Conservation (phyloP, 306 rosid genomes). For the Lotus japonicus region DNA sequence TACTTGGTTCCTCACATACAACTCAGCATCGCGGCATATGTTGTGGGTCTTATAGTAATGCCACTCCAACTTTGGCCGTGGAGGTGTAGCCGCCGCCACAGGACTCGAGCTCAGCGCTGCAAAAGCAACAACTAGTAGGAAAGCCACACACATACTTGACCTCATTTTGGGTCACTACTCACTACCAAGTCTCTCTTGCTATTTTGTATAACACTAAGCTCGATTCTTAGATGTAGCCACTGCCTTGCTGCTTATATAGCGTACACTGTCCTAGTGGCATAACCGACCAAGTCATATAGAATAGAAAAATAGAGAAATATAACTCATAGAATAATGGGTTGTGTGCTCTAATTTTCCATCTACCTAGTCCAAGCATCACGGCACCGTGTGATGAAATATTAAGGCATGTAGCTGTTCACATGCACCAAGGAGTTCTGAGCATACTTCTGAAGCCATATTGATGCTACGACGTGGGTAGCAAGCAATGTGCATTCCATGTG, state of each 20-base stretch:
- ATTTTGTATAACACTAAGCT: background rate
- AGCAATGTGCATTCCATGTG: slow-evolving; percentile 49
- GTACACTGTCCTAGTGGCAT: slow-evolving; percentile 4
- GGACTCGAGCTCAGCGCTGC: slow-evolving; percentile 27
- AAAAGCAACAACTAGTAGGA: slow-evolving; percentile 27
- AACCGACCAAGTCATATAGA: slow-evolving; percentile 19
- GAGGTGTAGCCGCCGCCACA: slow-evolving; percentile 12
- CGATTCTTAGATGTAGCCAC: slow-evolving; percentile 2
- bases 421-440: slow-evolving; percentile 30
- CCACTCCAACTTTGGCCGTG: slow-evolving; percentile 36
- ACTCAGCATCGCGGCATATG: slow-evolving; percentile 46
- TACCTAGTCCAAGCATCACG: slow-evolving; percentile 24
- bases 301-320: background rate
- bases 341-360: background rate
- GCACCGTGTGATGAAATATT: slow-evolving; percentile 38
- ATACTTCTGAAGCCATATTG: slow-evolving; percentile 25
- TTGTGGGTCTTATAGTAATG: slow-evolving; percentile 48
- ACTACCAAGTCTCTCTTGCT: slow-evolving; percentile 1
- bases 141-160: background rate
- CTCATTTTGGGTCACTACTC: slow-evolving; percentile 24
- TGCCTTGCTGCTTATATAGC: slow-evolving; percentile 19
- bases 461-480: slow-evolving; percentile 9
- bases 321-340: background rate
- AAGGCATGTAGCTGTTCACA: slow-evolving; percentile 42
- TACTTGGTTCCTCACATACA: slow-evolving; percentile 51